Evolutionary conservation across 257 asterid species (phyloP).

Genomic region (Nicotiana attenuata): DNA sequence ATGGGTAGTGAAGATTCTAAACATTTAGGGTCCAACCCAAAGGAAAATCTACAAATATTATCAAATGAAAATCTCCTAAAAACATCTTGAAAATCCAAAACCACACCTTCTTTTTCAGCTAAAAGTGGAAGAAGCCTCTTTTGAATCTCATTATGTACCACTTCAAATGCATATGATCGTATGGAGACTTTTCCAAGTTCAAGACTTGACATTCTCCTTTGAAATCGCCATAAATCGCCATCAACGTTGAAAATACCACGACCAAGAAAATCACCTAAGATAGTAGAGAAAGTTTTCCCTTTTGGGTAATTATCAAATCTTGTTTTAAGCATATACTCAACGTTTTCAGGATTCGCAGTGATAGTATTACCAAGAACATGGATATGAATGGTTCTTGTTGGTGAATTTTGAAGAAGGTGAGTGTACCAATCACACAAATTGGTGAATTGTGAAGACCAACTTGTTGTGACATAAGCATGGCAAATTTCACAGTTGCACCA

Average conservation of each 20-base stretch:
- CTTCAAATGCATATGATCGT: conserved; percentile 33
- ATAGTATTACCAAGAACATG: conserved; percentile 61
- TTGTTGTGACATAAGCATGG: conserved; percentile 33
- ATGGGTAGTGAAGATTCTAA: conserved; percentile 30
- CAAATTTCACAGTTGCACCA: conserved; percentile 65
- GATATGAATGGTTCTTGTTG: conserved; percentile 48
- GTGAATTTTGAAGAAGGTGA: conserved; percentile 48
- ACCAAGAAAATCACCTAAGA: conserved; percentile 43
- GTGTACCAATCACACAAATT: conserved; percentile 82
- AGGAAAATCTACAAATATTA: conserved; percentile 41
- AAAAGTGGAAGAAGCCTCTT: conserved; percentile 36
- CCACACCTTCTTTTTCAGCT: background rate
- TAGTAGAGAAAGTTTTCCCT: conserved; percentile 39
- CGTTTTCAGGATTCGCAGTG: conserved; percentile 36
- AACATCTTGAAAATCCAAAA: conserved; percentile 39
- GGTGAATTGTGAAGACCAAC: conserved; percentile 38
- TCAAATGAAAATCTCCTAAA: conserved; percentile 38
- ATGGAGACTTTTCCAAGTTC: conserved; percentile 30
- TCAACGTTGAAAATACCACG: conserved; percentile 47
- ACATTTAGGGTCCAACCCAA: conserved; percentile 44
- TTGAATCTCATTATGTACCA: conserved; percentile 32
- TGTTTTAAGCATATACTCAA: conserved; percentile 39
- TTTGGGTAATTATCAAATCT: conserved; percentile 39
- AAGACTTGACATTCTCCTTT: conserved; percentile 34
- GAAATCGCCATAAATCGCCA: conserved; percentile 40